Percentiles rank a stretch among this genome's conserved stretches.
These are phyloP conservation scores for Hyaloscypha finlandica DNA, from an alignment of 495 filamentous ascomycete species.

Conservation along the genomic window DNA sequence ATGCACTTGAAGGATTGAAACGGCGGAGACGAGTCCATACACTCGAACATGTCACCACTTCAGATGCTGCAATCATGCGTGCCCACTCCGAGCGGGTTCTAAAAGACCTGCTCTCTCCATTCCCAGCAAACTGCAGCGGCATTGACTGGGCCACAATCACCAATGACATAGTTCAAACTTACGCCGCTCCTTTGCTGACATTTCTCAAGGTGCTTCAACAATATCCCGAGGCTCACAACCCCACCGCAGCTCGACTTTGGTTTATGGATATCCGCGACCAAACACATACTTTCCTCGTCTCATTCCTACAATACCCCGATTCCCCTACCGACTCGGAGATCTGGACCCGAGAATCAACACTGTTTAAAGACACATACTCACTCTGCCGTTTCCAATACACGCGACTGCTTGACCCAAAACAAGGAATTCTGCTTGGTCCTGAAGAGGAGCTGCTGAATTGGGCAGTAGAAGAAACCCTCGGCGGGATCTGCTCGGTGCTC, in stretches of 20 bases:
- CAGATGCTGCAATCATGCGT: slow-evolving; percentile 36
- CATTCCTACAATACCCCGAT: slow-evolving; percentile 30
- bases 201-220: slow-evolving; percentile 19
- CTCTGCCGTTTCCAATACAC: slow-evolving; percentile 34
- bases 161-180: slow-evolving; percentile 33
- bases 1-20: slow-evolving; percentile 29
- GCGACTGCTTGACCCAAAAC: slow-evolving; percentile 26
- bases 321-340: slow-evolving; percentile 8
- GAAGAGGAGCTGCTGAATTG: slow-evolving; percentile 30
- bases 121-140: slow-evolving; percentile 28
- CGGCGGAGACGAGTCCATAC: slow-evolving; percentile 35
- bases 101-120: slow-evolving; percentile 9
- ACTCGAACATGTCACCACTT: slow-evolving; percentile 27
- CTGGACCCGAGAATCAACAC: slow-evolving; percentile 18
- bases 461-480: slow-evolving; percentile 34
- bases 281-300: slow-evolving; percentile 30
- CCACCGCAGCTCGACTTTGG: slow-evolving; percentile 5
- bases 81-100: slow-evolving; percentile 31
- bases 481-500: slow-evolving; percentile 34
- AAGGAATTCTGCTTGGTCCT: slow-evolving; percentile 19
- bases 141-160: slow-evolving; percentile 37
- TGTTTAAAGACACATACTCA: slow-evolving; percentile 31
- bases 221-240: slow-evolving; percentile 10
- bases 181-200: slow-evolving; percentile 11
- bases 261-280: slow-evolving; percentile 22